A percentile compares a stretch with the other conserved stretches of the same genome.
These are phyloP conservation scores for Mortierella sp. DNA, from an alignment of 371 early-diverging fungal species.

Conservation along the genomic window DNA sequence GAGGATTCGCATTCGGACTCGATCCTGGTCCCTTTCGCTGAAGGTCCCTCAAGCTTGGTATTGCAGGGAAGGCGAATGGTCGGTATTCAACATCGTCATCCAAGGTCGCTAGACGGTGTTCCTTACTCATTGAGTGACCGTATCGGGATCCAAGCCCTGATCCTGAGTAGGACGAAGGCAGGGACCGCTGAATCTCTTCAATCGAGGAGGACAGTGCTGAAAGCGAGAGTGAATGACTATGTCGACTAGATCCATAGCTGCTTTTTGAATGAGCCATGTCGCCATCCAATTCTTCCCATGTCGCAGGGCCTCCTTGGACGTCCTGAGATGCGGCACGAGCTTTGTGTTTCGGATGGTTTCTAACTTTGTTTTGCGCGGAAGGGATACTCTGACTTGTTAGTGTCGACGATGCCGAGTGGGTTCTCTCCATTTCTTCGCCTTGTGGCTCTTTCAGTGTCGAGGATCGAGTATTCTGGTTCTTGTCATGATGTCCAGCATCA, in stretches of 20 bases:
- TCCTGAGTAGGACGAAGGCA: conserved; percentile 34
- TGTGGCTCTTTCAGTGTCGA: neutral
- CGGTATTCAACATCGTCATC: conserved; percentile 14
- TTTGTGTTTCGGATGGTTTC: conserved; percentile 24
- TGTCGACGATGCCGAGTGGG: conserved; percentile 37
- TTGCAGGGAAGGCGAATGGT: conserved; percentile 22
- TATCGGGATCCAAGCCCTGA: conserved; percentile 41
- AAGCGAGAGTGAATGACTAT: conserved; percentile 11
- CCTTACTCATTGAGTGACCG: conserved; percentile 9
- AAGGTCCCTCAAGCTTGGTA: neutral
- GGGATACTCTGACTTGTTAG: conserved; percentile 34
- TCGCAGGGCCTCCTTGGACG: conserved; percentile 13
- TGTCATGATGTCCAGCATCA: conserved; percentile 13
- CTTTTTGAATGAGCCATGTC: no score
- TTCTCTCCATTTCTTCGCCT: conserved; percentile 34
- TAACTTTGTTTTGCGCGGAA: neutral
- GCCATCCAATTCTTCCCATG: conserved; percentile 30
- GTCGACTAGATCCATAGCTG: neutral
- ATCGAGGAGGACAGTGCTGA: conserved; percentile 44
- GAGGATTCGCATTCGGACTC: no score
- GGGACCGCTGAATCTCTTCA: conserved; percentile 49
- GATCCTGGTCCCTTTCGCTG: neutral
- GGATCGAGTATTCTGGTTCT: neutral
- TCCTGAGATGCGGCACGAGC: conserved; percentile 34
- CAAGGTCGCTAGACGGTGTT: conserved; percentile 1